Conservation (phyloP, 768 basidiomycete genomes). For the Phlebiopsis gigantea region DNA sequence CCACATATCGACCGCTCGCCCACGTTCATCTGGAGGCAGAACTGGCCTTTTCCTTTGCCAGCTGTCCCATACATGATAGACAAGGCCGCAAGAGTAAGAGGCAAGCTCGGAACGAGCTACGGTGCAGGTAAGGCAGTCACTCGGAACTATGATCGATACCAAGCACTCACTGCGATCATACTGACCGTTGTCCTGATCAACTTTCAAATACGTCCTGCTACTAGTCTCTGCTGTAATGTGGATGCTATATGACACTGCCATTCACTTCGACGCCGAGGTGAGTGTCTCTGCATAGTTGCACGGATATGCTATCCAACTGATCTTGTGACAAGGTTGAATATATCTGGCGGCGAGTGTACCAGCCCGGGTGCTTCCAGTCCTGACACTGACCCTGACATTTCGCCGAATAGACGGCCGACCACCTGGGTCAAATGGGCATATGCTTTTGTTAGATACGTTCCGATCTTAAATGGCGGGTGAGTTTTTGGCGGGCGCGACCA, state of each 20-base stretch:
- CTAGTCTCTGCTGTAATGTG: conserved; percentile 32
- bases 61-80: background rate
- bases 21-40: background rate
- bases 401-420: background rate
- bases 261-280: conserved; percentile 15
- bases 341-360: conserved; percentile 6
- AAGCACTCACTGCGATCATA: background rate
- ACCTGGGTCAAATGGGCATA: conserved; percentile 16
- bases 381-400: background rate
- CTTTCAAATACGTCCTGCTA: too few relatives aligned
- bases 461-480: background rate
- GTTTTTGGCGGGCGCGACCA: background rate
- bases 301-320: too few relatives aligned
- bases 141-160: too few relatives aligned
- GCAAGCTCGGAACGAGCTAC: conserved; percentile 6
- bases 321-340: conserved; percentile 10
- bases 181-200: background rate
- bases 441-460: conserved; percentile 11
- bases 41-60: background rate
- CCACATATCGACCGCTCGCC: background rate
- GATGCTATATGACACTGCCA: conserved; percentile 12
- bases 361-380: background rate
- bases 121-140: conserved; percentile 1
- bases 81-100: background rate
- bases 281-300: background rate